These are phyloP conservation scores for Zelopaecilomyces penicillatus DNA, from an alignment of 2,329 filamentous ascomycete genomes.

Conservation along the genomic window DNA sequence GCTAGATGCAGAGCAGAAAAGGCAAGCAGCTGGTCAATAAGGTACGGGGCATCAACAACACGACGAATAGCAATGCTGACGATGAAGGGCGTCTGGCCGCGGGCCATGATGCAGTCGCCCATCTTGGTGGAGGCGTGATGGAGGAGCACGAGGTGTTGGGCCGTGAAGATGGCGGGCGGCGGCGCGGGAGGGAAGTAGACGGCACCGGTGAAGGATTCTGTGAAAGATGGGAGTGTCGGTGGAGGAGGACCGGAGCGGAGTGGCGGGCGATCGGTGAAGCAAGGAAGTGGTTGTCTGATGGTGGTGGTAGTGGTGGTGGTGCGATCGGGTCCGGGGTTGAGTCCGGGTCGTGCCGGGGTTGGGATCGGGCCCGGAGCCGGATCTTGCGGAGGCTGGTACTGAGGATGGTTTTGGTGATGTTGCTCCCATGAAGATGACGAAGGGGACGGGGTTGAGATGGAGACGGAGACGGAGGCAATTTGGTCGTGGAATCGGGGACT, in stretches of 20 bases:
- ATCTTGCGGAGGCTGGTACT: not conserved
- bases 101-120: conserved; percentile 13
- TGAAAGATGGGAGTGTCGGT: conserved; percentile 10
- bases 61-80: conserved; percentile 24
- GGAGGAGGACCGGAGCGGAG: conserved; percentile 2
- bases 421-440: conserved; percentile 3
- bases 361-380: too few species aligned
- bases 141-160: conserved; percentile 32
- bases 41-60: conserved; percentile 30
- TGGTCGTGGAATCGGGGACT: conserved; percentile 4
- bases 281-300: too few species aligned
- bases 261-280: not conserved
- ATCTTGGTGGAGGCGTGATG: conserved; percentile 26
- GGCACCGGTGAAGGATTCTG: conserved; percentile 8
- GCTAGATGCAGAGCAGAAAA: conserved; percentile 34
- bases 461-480: not conserved
- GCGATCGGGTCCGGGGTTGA: too few species aligned
- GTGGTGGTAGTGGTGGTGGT: too few species aligned
- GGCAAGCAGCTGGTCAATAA: conserved; percentile 40
- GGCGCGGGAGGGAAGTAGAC: conserved; percentile 13
- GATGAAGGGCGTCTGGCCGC: conserved; percentile 15
- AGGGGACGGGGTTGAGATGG: not conserved
- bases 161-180: conserved; percentile 21
- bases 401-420: not conserved
- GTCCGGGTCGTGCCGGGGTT: too few species aligned